A percentile compares a stretch with the other conserved stretches of the same genome.
phyloP scores from a whole-genome alignment of 495 filamentous ascomycete genomes.

The Talaromyces adpressus region DNA sequence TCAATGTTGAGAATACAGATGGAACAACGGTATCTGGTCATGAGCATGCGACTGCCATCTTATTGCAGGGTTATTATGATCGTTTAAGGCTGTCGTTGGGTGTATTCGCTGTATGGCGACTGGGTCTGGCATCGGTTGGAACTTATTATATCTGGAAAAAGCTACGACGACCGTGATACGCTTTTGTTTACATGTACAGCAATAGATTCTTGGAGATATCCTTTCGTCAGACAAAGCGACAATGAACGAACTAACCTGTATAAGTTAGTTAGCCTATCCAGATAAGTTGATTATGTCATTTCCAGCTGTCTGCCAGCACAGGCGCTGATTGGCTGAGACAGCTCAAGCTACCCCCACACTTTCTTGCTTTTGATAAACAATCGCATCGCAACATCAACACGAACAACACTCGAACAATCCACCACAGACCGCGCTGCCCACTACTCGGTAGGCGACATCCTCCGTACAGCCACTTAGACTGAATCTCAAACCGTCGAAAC shows the following conservation, averaged over 20 bases:
- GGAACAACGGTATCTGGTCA: background rate
- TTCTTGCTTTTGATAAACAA: background rate
- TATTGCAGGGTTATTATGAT: constrained; percentile 67
- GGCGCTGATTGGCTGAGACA: background rate
- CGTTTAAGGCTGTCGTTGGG: constrained; percentile 53
- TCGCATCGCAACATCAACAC: background rate
- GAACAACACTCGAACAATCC: background rate
- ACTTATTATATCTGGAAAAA: constrained; percentile 25
- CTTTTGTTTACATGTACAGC: background rate
- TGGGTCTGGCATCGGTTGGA: constrained; percentile 25
- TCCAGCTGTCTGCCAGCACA: background rate
- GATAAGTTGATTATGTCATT: background rate
- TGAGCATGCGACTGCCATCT: constrained; percentile 46
- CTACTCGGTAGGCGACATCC: background rate
- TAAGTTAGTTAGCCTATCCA: background rate
- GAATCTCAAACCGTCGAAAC: background rate
- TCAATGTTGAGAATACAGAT: background rate
- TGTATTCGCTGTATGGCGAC: constrained; percentile 37
- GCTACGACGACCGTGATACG: constrained; percentile 15
- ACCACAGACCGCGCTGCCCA: background rate
- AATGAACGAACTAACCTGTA: background rate
- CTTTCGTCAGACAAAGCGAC: background rate
- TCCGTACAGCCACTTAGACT: background rate
- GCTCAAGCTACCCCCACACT: background rate
- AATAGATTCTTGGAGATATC: background rate